A percentile compares a stretch with the other conserved stretches of the same genome.
phyloP scores from a whole-genome alignment of 345 rosid genomes.

The Syzygium jambos region DNA sequence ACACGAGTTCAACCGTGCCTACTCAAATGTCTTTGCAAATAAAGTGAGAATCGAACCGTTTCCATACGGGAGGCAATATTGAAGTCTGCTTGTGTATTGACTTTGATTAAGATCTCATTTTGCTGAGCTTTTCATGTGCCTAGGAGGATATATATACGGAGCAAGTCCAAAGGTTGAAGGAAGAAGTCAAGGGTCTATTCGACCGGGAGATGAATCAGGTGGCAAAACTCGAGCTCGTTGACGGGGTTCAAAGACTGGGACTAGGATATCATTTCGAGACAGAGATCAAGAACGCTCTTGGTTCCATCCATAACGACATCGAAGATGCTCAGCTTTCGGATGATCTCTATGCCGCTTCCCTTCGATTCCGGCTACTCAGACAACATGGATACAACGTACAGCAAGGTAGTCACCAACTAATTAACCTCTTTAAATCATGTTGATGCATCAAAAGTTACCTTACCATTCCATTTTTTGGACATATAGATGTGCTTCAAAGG shows the following conservation, averaged over 20 bases:
- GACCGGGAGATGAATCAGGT: not conserved
- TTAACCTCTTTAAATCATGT: not conserved
- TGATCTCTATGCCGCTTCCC: conserved; percentile 1
- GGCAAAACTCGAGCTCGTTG: conserved; percentile 3
- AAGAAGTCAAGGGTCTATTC: not conserved
- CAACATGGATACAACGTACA: conserved; percentile 2
- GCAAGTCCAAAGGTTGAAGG: not conserved
- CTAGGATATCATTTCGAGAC: conserved; percentile 8
- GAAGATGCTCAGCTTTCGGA: not conserved
- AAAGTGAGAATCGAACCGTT: too few relatives aligned
- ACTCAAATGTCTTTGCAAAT: too few relatives aligned
- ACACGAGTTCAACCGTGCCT: not conserved
- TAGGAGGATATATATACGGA: not conserved
- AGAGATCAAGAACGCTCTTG: conserved; percentile 2
- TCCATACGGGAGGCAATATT: too few relatives aligned
- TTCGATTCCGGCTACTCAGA: conserved; percentile 11
- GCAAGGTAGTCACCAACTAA: not conserved
- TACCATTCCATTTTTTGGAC: not conserved
- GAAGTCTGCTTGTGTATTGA: not conserved
- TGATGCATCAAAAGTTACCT: not conserved
- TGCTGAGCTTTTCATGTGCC: not conserved
- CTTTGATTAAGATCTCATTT: not conserved
- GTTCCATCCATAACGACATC: not conserved
- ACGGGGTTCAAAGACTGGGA: conserved; percentile 9
- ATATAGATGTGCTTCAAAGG: conserved; percentile 1